phyloP scores from a whole-genome alignment of 1,284 basidiomycete species.

The Hypsizygus ulmarius region DNA sequence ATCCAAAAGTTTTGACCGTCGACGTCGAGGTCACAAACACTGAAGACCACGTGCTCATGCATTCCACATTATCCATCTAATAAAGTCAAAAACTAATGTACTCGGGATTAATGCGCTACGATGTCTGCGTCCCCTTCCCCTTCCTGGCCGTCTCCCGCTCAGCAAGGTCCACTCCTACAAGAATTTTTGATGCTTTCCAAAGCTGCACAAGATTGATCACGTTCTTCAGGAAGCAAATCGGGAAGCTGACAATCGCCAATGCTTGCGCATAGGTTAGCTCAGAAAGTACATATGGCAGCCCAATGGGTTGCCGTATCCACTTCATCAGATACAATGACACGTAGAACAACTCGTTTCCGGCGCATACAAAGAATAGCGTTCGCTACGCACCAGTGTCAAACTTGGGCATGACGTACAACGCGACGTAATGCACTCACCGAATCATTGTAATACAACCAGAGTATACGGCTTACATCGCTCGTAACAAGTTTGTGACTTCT shows the following conservation, averaged over 20 bases:
- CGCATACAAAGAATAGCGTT: slow-evolving; percentile 91
- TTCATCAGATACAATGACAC: slow-evolving; percentile 95
- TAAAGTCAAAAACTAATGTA: slow-evolving; percentile 4
- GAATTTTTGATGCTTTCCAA: slow-evolving; percentile 97
- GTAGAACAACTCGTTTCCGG: slow-evolving; percentile 97
- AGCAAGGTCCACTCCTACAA: slow-evolving; percentile 86
- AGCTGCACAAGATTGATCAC: slow-evolving; percentile 95
- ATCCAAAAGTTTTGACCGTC: slow-evolving; percentile 33
- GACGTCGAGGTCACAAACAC: slow-evolving; percentile 5
- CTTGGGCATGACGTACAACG: neutral
- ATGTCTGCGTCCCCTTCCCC: slow-evolving; percentile 31
- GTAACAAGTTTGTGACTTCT: slow-evolving; percentile 91
- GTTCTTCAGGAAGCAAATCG: slow-evolving; percentile 85
- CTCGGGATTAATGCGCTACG: slow-evolving; percentile 3
- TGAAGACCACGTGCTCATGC: neutral
- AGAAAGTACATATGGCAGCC: slow-evolving; percentile 28
- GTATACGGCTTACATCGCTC: slow-evolving; percentile 87
- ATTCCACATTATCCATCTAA: slow-evolving; percentile 16
- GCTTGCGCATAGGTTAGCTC: slow-evolving; percentile 80
- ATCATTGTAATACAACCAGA: slow-evolving; percentile 94
- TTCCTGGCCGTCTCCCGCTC: slow-evolving; percentile 73
- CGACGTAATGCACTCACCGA: slow-evolving; percentile 55
- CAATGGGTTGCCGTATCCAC: slow-evolving; percentile 73
- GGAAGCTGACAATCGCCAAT: slow-evolving; percentile 65
- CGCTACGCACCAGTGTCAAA: slow-evolving; percentile 42